Percentiles rank a stretch among this genome's conserved stretches.
Evolutionary conservation across 176 grass and related monocot genomes (phyloP).

Genomic region (Raddia distichophylla): DNA sequence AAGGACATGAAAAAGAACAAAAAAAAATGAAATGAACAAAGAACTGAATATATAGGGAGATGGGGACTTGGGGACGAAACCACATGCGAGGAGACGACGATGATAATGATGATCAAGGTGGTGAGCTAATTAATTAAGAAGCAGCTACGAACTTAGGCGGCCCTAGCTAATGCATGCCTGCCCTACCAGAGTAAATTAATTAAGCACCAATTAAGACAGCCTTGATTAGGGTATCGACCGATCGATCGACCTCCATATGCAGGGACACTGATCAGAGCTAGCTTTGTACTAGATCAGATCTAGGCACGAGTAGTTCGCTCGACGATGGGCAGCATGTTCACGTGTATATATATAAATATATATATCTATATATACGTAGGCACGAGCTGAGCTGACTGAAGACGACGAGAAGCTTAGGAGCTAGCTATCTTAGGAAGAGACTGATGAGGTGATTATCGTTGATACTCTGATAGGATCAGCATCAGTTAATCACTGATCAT

Average conservation of each 20-base stretch:
- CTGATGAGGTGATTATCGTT: background rate
- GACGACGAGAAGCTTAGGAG: background rate
- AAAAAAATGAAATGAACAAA: background rate
- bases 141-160: constrained; percentile 8
- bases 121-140: constrained; percentile 9
- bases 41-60: background rate
- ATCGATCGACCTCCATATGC: background rate
- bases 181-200: background rate
- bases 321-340: background rate
- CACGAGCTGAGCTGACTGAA: background rate
- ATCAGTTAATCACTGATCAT: too few relatives aligned
- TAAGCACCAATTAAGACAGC: constrained; percentile 2
- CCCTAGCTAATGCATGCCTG: constrained; percentile 1
- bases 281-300: background rate
- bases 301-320: background rate
- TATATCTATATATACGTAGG: background rate
- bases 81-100: background rate
- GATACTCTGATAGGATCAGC: too few relatives aligned
- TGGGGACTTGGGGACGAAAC: background rate
- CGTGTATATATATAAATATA: background rate
- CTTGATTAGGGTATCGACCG: background rate
- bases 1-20: background rate
- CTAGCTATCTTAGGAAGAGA: constrained; percentile 22
- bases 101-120: background rate
- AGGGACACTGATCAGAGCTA: background rate